Conservation (phyloP, 2,329 filamentous ascomycete genomes). For the Nemania serpens region DNA sequence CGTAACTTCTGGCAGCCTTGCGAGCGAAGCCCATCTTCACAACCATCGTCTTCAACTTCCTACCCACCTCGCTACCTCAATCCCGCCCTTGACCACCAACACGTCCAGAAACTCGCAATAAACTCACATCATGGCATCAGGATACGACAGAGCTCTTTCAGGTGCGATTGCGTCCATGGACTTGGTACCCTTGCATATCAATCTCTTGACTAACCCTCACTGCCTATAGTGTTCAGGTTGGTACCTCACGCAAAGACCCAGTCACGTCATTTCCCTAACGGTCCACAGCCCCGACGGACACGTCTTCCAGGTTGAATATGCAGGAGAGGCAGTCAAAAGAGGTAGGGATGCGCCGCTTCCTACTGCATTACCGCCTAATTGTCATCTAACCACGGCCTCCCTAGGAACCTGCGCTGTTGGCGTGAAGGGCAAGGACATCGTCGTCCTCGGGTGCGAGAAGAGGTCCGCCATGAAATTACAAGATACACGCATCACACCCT, state of each 20-base stretch:
- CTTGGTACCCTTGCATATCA: slow-evolving; percentile 34
- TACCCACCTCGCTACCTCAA: slow-evolving; percentile 13
- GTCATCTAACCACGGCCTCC: slow-evolving; percentile 22
- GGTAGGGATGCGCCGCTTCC: slow-evolving; percentile 57
- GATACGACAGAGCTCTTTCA: slow-evolving; percentile 98
- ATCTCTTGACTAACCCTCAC: slow-evolving; percentile 48
- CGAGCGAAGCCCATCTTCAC: slow-evolving; percentile 15
- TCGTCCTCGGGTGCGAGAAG: slow-evolving; percentile 98
- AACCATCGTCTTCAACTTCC: slow-evolving; percentile 18
- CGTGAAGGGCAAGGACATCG: slow-evolving; percentile 92
- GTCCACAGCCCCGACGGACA: slow-evolving; percentile 90
- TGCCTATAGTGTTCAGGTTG: slow-evolving; percentile 78
- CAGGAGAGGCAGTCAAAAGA: slow-evolving; percentile 97
- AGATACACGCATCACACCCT: slow-evolving; percentile 98
- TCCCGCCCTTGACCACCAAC: background rate
- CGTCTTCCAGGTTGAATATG: slow-evolving; percentile 99
- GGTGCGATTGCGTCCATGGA: slow-evolving; percentile 63
- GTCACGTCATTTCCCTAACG: slow-evolving; percentile 48
- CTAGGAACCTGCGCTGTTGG: slow-evolving; percentile 95
- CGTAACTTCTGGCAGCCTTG: slow-evolving; percentile 40
- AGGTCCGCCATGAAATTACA: slow-evolving; percentile 99
- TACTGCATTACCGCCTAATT: slow-evolving; percentile 1
- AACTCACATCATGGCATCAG: slow-evolving; percentile 72
- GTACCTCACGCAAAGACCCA: slow-evolving; percentile 35
- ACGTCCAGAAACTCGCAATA: slow-evolving; percentile 20